phyloP scores from a whole-genome alignment of 768 basidiomycete genomes.

The Dioszegia crocea region DNA sequence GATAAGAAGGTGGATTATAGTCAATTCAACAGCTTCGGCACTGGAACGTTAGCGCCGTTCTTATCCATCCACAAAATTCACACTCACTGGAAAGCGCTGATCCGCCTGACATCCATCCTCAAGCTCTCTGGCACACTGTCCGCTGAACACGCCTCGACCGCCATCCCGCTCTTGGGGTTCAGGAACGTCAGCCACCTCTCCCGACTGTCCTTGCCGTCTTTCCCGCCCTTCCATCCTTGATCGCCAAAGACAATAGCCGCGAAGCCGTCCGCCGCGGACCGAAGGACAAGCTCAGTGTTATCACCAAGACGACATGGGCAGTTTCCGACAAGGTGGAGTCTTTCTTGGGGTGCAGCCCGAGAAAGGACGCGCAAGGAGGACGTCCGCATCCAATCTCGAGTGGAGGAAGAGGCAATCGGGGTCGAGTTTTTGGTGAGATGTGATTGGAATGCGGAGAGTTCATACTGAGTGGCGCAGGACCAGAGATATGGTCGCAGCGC shows the following conservation, averaged over 20 bases:
- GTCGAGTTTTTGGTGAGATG: constrained; percentile 35
- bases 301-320: constrained; percentile 43
- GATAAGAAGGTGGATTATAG: constrained; percentile 72
- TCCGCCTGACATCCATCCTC: constrained; percentile 28
- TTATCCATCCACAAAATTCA: constrained; percentile 28
- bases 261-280: constrained; percentile 36
- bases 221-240: constrained; percentile 5
- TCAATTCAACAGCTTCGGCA: constrained; percentile 69
- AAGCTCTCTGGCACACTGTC: constrained; percentile 45
- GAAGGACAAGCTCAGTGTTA: constrained; percentile 26
- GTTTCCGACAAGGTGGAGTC: constrained; percentile 53
- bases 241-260: constrained; percentile 60
- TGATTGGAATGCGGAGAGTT: constrained; percentile 70
- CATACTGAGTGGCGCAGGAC: constrained; percentile 71
- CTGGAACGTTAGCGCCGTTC: constrained; percentile 56
- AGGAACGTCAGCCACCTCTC: constrained; percentile 11
- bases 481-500: constrained; percentile 86
- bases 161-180: constrained; percentile 27
- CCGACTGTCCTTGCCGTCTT: not conserved
- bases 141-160: not conserved
- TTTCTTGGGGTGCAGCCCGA: constrained; percentile 4
- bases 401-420: constrained; percentile 45
- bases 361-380: constrained; percentile 48
- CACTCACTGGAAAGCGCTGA: constrained; percentile 33
- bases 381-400: constrained; percentile 63